Base-by-base conservation (phyloP, 441 rosid genomes). In the Euphorbia schlechtendalii region DNA sequence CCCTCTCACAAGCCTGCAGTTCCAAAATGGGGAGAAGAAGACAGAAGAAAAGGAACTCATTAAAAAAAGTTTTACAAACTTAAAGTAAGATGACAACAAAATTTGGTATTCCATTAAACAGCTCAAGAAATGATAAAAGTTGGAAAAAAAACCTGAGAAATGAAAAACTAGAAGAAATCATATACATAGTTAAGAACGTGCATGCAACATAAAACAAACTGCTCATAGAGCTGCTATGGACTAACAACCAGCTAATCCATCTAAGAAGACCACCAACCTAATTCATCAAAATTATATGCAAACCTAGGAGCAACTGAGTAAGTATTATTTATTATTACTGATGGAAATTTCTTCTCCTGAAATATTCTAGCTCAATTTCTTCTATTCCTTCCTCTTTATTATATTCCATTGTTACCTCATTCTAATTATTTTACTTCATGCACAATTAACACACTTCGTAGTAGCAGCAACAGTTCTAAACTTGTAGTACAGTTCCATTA, bases 1-100 rank as follows among this genome's bases (percentile, higher is more conserved):
- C 89, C 14, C 76, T 73, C 65, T 74, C 71, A 43, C 87, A 85
- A 67, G 85, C 87, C 89, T 79, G 68, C 67, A 71, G 68, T 68
- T 54, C 27, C 59, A 40, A 25, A 58, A 64, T 53, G 28, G 22
- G 63, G 12, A 27, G 30, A 58, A 43, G 12, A 41, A 64, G 20
- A 24, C 12, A 51, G 34, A 49, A 5, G 12, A 46, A 27, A 34
- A 53, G 43, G 5, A 3, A 17, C 0, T 9, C 6, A 32, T 41
- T 25, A 45, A 64, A 1, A 18, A 61, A 52, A 34, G 10, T 15
- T 41, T 8, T 13, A 52, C 9, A 36, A 64, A 40, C 24, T 13
- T 34, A 10, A 51, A 51, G 25, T 20, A 12, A 51, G 14, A 7
- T 7, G 52, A 63, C 15, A 48, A 27, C n/a, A n/a, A 9, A 32